Evolutionary conservation across 345 rosid genomes (phyloP).

Genomic region (Eutrema japonicum): DNA sequence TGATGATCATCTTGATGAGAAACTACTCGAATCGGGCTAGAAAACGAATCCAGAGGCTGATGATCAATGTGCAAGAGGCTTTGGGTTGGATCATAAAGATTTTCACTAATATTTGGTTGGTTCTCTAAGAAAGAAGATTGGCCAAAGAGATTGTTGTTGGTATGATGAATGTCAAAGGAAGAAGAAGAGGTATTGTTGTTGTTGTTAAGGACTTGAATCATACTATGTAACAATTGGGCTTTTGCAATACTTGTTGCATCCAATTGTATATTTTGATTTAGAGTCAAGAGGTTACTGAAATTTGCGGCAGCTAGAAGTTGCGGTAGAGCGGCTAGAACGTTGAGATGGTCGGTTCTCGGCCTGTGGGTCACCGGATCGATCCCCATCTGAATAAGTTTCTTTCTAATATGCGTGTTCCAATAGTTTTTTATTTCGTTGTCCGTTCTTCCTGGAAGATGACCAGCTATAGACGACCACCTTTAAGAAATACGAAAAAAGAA

Average conservation of each 20-base stretch:
- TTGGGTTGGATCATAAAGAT: constrained; percentile 40
- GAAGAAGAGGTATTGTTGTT: constrained; percentile 35
- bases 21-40: constrained; percentile 16
- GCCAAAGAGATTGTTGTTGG: constrained; percentile 37
- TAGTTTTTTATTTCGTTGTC: constrained; percentile 47
- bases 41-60: constrained; percentile 41
- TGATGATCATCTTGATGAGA: constrained; percentile 30
- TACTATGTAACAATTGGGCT: constrained; percentile 56
- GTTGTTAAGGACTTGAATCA: constrained; percentile 50
- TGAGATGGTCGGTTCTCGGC: constrained; percentile 51
- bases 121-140: constrained; percentile 42
- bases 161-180: constrained; percentile 39
- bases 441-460: constrained; percentile 49
- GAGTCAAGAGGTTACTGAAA: constrained; percentile 51
- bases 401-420: constrained; percentile 47
- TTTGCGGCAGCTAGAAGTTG: constrained; percentile 64
- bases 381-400: constrained; percentile 45
- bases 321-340: constrained; percentile 54
- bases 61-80: constrained; percentile 39
- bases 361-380: constrained; percentile 46
- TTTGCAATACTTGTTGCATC: constrained; percentile 62
- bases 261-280: constrained; percentile 45
- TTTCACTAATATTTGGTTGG: constrained; percentile 34
- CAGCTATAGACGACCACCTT: constrained; percentile 50
- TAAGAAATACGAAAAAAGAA: not conserved